These are phyloP conservation scores for Pilasporangium apinafurcum DNA, from an alignment of 352 stramenopile species.

Conservation along the genomic window DNA sequence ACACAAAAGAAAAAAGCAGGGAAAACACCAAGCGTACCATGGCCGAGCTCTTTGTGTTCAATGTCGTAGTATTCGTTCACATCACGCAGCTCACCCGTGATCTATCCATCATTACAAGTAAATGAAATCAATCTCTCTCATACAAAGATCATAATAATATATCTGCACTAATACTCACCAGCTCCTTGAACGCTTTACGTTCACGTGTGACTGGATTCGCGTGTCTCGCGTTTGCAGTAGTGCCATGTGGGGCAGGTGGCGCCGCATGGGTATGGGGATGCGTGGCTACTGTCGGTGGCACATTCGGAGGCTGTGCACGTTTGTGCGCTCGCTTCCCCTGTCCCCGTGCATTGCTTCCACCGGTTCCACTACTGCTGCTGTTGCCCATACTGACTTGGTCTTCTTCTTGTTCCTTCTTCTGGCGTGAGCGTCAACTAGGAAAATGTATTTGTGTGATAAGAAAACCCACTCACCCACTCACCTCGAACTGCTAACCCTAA, in stretches of 20 bases:
- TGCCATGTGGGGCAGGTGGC: constrained; percentile 8
- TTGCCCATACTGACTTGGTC: too few species aligned
- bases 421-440: too few species aligned
- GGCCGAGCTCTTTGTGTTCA: constrained; percentile 84
- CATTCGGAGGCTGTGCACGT: constrained; percentile 14
- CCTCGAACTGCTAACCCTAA: too few species aligned
- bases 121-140: neutral
- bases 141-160: neutral
- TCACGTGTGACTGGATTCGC: constrained; percentile 41
- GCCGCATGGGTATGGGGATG: constrained; percentile 11
- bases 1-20: neutral
- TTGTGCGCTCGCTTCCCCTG: constrained; percentile 32
- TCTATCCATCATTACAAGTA: constrained; percentile 24
- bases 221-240: constrained; percentile 8
- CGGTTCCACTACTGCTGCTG: constrained; percentile 8
- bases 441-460: too few species aligned
- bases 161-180: constrained; percentile 30
- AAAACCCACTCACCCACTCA: too few species aligned
- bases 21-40: constrained; percentile 21
- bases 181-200: constrained; percentile 61
- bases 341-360: constrained; percentile 21
- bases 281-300: constrained; percentile 4
- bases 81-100: constrained; percentile 76
- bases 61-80: constrained; percentile 86
- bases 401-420: too few species aligned